Conservation (phyloP, 805 yeast species). For the Yamadazyma takamatsuzukensis region DNA sequence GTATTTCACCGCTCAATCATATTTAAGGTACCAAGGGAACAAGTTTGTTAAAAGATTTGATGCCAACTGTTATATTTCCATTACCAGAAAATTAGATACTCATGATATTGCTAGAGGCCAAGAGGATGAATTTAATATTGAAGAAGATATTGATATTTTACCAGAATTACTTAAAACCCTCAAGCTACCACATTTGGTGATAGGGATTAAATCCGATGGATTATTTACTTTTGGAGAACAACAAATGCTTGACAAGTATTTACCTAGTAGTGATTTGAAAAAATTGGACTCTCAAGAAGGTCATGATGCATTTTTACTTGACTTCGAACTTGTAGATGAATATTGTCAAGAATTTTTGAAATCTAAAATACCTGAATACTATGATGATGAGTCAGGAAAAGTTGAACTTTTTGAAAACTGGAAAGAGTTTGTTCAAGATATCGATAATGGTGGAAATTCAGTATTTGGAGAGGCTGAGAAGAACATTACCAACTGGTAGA, state of each 20-base stretch:
- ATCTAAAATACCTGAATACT: slow-evolving; percentile 54
- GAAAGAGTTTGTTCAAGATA: slow-evolving; percentile 33
- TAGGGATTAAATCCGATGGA: slow-evolving; percentile 92
- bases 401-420: slow-evolving; percentile 43
- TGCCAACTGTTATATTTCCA: slow-evolving; percentile 94
- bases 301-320: slow-evolving; percentile 93
- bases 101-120: slow-evolving; percentile 84
- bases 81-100: slow-evolving; percentile 90
- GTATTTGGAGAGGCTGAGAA: slow-evolving; percentile 93
- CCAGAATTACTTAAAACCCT: slow-evolving; percentile 57
- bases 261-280: slow-evolving; percentile 66
- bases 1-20: slow-evolving; percentile 92
- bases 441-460: slow-evolving; percentile 49
- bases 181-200: slow-evolving; percentile 72
- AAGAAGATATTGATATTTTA: slow-evolving; percentile 29
- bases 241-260: slow-evolving; percentile 68
- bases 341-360: slow-evolving; percentile 65
- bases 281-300: slow-evolving; percentile 91
- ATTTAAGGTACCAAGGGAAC: slow-evolving; percentile 88
- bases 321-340: slow-evolving; percentile 76
- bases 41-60: slow-evolving; percentile 89
- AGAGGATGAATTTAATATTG: slow-evolving; percentile 23
- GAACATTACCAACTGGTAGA: slow-evolving; percentile 84
- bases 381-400: slow-evolving; percentile 36
- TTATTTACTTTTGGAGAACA: slow-evolving; percentile 91